Evolutionary conservation across 208 protist species (phyloP), one percentile per base, ranked within the genome.

Genomic region (Lotmaria passim): DNA sequence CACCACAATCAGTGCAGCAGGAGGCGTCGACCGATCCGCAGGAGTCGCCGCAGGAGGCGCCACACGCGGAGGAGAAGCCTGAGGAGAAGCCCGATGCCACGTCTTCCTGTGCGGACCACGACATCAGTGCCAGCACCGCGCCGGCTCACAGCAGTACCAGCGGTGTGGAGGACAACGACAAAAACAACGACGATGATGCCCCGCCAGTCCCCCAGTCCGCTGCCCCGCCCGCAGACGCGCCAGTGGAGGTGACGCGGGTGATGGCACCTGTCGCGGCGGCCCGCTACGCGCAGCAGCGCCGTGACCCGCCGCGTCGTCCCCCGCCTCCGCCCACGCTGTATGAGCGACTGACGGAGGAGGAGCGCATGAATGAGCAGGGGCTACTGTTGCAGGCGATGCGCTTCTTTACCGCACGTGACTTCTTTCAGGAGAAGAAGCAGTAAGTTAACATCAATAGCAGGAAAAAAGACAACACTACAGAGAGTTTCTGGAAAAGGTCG

Each of bases 361-460:
- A 87, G 36, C 63, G 80, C 19, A 55, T 89, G 21, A 82, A 86
- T 59, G 89, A 96, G 62, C 72, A 79, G 36, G 87, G 88, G 0
- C 57, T 95, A 43, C 72, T 96, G 12, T 76, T 96, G 38, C 92
- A 96, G 77, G 89, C 89, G 11, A 71, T 95, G 28, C 87, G 87
- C 21, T 95, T 92, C 64, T 95, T 96, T 64, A 85, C 88, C 1
- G 74, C 70, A n/a, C 57, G 76, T 1, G 69, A 89, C 24, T 96
- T 94, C 69, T 91, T 96, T 51, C 41, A 85, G 36, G 46, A 47
- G 33, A 60, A 73, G 38, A 47, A 57, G 30, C 46, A 30, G 19
- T 14, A 33, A 30, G 31, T 23, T 7, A 10, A 34, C 14, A 12
- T 24, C 31, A 28, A 19, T n/a, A n/a, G n/a, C n/a, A n/a, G n/a